Percentiles rank a stretch among this genome's conserved stretches.
phyloP scores from a whole-genome alignment of 2,329 filamentous ascomycete genomes.

The Fusarium hostae region DNA sequence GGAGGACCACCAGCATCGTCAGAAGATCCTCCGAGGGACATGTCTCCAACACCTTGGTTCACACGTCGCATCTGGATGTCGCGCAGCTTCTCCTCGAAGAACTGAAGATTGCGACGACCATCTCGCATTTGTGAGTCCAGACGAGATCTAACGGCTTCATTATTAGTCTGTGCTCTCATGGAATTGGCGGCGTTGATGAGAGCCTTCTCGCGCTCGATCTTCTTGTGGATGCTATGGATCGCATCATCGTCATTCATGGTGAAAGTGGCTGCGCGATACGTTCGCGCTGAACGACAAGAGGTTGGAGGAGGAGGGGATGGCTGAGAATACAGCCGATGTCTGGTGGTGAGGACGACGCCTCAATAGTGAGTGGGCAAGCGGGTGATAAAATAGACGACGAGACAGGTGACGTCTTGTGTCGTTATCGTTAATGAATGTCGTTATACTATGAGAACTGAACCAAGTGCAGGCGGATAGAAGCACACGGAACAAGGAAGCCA shows the following conservation, averaged over 20 bases:
- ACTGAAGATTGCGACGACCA: constrained; percentile 90
- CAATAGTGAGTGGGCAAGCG: constrained; percentile 13
- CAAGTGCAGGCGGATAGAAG: neutral
- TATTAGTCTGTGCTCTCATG: constrained; percentile 96
- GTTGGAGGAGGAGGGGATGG: constrained; percentile 11
- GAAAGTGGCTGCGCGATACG: constrained; percentile 55
- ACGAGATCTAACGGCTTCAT: constrained; percentile 88
- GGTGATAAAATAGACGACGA: constrained; percentile 20
- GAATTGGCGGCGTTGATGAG: constrained; percentile 93
- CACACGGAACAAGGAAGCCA: constrained; percentile 14
- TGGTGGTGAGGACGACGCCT: constrained; percentile 28
- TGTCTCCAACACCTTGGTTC: constrained; percentile 72
- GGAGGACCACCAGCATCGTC: constrained; percentile 64
- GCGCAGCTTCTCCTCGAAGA: constrained; percentile 91
- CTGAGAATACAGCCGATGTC: constrained; percentile 27
- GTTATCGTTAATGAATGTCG: constrained; percentile 1
- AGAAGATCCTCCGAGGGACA: constrained; percentile 65
- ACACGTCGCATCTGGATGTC: constrained; percentile 87
- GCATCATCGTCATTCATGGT: constrained; percentile 73
- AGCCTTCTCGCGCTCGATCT: constrained; percentile 97
- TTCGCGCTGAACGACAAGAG: constrained; percentile 50
- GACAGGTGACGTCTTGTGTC: constrained; percentile 31
- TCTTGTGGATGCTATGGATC: constrained; percentile 85
- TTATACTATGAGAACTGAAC: constrained; percentile 19
- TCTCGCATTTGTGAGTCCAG: constrained; percentile 96